Evolutionary conservation across 768 basidiomycete genomes (phyloP).

Genomic region (Tremella yokohamensis): DNA sequence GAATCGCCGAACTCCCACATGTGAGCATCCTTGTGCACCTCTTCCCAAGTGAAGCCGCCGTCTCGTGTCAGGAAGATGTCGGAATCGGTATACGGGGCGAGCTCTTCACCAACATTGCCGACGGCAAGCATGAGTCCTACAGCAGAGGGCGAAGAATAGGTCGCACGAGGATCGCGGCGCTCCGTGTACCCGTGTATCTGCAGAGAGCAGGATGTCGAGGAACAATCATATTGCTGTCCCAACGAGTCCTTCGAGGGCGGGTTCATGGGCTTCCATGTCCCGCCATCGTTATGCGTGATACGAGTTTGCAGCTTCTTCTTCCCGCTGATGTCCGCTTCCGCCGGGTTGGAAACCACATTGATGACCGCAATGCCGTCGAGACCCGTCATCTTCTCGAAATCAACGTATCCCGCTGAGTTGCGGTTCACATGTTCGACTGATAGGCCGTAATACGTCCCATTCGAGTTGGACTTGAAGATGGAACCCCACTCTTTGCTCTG

Average conservation of each 20-base stretch:
- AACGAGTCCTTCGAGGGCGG: constrained; percentile 75
- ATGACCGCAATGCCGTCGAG: constrained; percentile 92
- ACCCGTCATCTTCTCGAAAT: constrained; percentile 97
- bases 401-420: constrained; percentile 80
- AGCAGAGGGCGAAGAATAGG: constrained; percentile 86
- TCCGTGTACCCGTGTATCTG: constrained; percentile 97
- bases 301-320: constrained; percentile 73
- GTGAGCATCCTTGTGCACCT: constrained; percentile 96
- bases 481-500: constrained; percentile 78
- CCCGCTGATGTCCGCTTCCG: constrained; percentile 67
- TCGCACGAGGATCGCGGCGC: constrained; percentile 80
- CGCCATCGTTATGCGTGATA: constrained; percentile 96
- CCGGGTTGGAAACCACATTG: constrained; percentile 80
- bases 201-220: constrained; percentile 68
- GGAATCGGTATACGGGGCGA: constrained; percentile 75
- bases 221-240: constrained; percentile 68
- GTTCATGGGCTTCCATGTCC: constrained; percentile 74
- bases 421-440: constrained; percentile 86
- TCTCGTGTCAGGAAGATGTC: constrained; percentile 97
- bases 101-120: constrained; percentile 83
- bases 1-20: constrained; percentile 98
- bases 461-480: constrained; percentile 81
- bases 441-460: constrained; percentile 92
- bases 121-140: constrained; percentile 93
- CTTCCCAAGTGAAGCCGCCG: constrained; percentile 96